Conservation (phyloP, 2,329 filamentous ascomycete species). For the Diaporthe caulivora region DNA sequence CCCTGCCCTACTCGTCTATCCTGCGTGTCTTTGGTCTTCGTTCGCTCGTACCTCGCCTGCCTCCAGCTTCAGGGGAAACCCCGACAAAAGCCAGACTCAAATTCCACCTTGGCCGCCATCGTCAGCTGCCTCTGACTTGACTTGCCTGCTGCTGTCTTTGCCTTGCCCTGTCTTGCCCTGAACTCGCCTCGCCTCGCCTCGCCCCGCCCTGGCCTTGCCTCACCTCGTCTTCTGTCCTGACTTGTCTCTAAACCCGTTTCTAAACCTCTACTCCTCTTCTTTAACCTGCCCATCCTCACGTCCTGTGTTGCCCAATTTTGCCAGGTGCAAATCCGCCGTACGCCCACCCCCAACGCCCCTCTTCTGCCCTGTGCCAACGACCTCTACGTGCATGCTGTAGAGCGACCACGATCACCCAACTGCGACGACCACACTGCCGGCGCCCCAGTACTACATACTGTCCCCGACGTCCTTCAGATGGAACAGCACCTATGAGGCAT, state of each 20-base stretch:
- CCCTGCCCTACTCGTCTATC: background rate
- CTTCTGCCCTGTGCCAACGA: conserved; percentile 11
- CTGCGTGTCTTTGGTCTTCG: background rate
- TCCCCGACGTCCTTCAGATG: conserved; percentile 16
- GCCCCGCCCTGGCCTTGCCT: conserved; percentile 14
- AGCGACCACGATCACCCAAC: conserved; percentile 19
- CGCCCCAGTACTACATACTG: background rate
- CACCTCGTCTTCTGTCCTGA: conserved; percentile 16
- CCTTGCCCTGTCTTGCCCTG: background rate
- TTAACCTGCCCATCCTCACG: background rate
- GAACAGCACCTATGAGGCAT: conserved; percentile 40
- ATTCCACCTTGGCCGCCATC: conserved; percentile 13
- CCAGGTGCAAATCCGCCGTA: conserved; percentile 27
- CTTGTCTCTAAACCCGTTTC: conserved; percentile 2
- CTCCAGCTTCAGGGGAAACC: background rate
- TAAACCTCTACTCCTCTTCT: conserved; percentile 9
- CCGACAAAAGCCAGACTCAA: conserved; percentile 25
- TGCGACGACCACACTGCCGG: background rate
- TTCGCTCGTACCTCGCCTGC: conserved; percentile 22
- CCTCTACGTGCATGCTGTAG: conserved; percentile 26
- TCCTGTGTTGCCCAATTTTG: conserved; percentile 26
- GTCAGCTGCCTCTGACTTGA: conserved; percentile 15
- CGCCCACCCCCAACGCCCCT: background rate
- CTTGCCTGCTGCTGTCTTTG: background rate
- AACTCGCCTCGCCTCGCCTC: conserved; percentile 7